These are phyloP conservation scores for Ogataea corticis DNA, from an alignment of 805 yeast species.

Conservation along the genomic window DNA sequence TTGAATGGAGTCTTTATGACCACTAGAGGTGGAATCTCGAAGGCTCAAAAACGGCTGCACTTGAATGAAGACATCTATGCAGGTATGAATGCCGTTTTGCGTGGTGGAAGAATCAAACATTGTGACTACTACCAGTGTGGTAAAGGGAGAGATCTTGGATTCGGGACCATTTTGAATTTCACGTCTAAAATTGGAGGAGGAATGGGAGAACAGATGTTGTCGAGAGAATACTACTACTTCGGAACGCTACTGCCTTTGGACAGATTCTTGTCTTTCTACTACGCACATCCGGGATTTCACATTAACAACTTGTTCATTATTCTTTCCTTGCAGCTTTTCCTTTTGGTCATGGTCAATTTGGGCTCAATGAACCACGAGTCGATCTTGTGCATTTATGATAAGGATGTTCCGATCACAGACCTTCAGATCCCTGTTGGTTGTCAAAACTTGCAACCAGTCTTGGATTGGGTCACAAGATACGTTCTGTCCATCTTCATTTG, in stretches of 20 bases:
- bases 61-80: slow-evolving; percentile 95
- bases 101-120: slow-evolving; percentile 94
- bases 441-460: slow-evolving; percentile 79
- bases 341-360: slow-evolving; percentile 74
- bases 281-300: slow-evolving; percentile 97
- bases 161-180: slow-evolving; percentile 87
- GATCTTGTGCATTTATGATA: slow-evolving; percentile 64
- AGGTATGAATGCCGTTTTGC: slow-evolving; percentile 83
- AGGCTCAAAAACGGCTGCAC: slow-evolving; percentile 92
- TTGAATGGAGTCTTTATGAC: slow-evolving; percentile 88
- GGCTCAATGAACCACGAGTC: slow-evolving; percentile 79
- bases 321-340: slow-evolving; percentile 82
- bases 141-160: slow-evolving; percentile 93
- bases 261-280: slow-evolving; percentile 86
- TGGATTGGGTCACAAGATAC: slow-evolving; percentile 87
- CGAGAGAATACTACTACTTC: slow-evolving; percentile 87
- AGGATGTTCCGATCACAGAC: slow-evolving; percentile 70
- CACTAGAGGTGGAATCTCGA: slow-evolving; percentile 93
- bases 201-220: slow-evolving; percentile 94
- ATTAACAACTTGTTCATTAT: slow-evolving; percentile 86
- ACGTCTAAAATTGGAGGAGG: slow-evolving; percentile 97
- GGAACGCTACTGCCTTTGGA: slow-evolving; percentile 91
- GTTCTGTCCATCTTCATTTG: slow-evolving; percentile 89
- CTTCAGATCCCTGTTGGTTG: slow-evolving; percentile 79
- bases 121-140: slow-evolving; percentile 97